phyloP scores from a whole-genome alignment of 192 early-diverging fungal species.

The Blastocladiella britannica region DNA sequence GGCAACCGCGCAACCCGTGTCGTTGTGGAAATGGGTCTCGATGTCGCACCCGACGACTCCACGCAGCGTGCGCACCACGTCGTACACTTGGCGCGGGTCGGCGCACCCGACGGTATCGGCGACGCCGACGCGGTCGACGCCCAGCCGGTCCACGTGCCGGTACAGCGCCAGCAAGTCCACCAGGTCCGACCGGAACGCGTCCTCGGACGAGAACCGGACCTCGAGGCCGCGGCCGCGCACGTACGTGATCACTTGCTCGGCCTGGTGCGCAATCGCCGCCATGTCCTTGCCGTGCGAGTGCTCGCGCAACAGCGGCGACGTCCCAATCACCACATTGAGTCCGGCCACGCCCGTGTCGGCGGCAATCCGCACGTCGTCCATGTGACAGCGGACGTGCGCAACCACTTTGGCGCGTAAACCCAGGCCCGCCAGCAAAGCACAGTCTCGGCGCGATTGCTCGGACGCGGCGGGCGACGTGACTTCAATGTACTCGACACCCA shows the following conservation, averaged over 20 bases:
- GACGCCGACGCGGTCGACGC: slow-evolving; percentile 95
- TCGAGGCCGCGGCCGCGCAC: slow-evolving; percentile 90
- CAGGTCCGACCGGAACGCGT: slow-evolving; percentile 91
- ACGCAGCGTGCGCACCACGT: slow-evolving; percentile 85
- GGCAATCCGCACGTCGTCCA: slow-evolving; percentile 93
- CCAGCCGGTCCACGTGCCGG: slow-evolving; percentile 90
- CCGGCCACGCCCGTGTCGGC: slow-evolving; percentile 95
- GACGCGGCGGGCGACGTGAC: slow-evolving; percentile 90
- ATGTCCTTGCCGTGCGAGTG: slow-evolving; percentile 99
- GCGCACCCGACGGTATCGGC: slow-evolving; percentile 98
- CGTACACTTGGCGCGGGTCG: slow-evolving; percentile 92
- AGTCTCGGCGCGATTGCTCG: slow-evolving; percentile 85
- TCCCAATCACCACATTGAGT: slow-evolving; percentile 94
- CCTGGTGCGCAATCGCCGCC: slow-evolving; percentile 87
- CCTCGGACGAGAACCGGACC: slow-evolving; percentile 94
- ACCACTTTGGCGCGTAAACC: slow-evolving; percentile 96
- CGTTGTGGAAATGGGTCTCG: slow-evolving; percentile 99
- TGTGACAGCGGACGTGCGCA: slow-evolving; percentile 90
- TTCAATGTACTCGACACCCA: slow-evolving; percentile 98
- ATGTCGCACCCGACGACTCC: slow-evolving; percentile 93
- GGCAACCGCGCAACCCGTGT: slow-evolving; percentile 97
- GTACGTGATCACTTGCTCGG: slow-evolving; percentile 87
- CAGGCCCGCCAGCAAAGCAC: slow-evolving; percentile 69
- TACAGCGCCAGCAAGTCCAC: slow-evolving; percentile 93
- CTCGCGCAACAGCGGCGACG: slow-evolving; percentile 83